These are phyloP conservation scores for Scytalidium sp. DNA, from an alignment of 2,329 filamentous ascomycete genomes.

Conservation along the genomic window DNA sequence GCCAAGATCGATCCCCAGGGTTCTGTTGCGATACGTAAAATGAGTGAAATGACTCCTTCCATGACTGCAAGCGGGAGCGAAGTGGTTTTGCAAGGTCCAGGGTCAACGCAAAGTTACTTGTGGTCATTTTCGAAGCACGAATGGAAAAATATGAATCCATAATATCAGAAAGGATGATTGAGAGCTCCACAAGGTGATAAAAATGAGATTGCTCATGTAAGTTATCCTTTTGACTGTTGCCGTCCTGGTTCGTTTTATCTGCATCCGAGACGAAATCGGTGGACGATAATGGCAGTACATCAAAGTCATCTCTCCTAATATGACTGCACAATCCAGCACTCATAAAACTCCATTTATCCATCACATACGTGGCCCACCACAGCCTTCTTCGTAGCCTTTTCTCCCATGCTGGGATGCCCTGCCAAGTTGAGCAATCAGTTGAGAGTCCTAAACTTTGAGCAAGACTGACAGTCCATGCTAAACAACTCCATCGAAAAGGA, in stretches of 20 bases:
- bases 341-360: background rate
- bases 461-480: background rate
- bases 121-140: background rate
- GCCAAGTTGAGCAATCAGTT: background rate
- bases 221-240: background rate
- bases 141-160: background rate
- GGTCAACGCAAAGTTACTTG: background rate
- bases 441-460: background rate
- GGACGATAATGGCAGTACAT: background rate
- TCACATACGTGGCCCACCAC: background rate
- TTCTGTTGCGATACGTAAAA: background rate
- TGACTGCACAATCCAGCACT: background rate
- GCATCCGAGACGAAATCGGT: background rate
- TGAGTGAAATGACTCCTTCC: background rate
- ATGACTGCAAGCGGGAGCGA: background rate
- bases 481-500: background rate
- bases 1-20: background rate
- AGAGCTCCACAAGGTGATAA: background rate
- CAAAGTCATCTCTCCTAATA: background rate
- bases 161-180: background rate
- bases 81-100: background rate
- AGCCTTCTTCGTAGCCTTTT: background rate
- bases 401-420: background rate
- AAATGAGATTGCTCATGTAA: background rate
- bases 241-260: too few species aligned